Evolutionary conservation across 495 filamentous ascomycete species (phyloP).

Genomic region (Aspergillus coremiiformis): DNA sequence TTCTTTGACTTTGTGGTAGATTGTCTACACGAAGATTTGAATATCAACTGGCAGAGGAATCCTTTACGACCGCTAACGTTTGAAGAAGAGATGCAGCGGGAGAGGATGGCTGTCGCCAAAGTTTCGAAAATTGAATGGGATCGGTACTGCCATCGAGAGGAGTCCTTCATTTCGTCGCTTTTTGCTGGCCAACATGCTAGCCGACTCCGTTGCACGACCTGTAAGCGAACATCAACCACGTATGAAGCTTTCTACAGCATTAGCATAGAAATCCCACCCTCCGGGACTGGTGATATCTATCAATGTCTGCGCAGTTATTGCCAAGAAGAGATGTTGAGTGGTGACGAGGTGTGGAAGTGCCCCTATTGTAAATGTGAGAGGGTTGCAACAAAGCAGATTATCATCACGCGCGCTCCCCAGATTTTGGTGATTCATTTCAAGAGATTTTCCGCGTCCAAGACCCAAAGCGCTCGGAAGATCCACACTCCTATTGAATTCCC

Average conservation of each 20-base stretch:
- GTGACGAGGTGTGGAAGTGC: constrained; percentile 67
- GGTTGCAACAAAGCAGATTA: constrained; percentile 65
- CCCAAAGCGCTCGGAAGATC: constrained; percentile 54
- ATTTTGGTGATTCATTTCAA: constrained; percentile 72
- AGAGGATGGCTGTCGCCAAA: constrained; percentile 51
- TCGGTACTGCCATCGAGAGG: constrained; percentile 60
- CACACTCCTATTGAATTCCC: constrained; percentile 64
- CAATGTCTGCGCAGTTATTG: constrained; percentile 64
- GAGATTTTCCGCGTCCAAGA: constrained; percentile 56
- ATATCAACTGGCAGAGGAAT: constrained; percentile 53
- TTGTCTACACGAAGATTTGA: constrained; percentile 68
- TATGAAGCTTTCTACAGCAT: constrained; percentile 67
- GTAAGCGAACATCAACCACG: constrained; percentile 59
- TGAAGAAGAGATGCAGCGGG: constrained; percentile 55
- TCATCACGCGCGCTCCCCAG: constrained; percentile 63
- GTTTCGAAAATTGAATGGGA: constrained; percentile 62
- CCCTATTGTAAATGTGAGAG: constrained; percentile 60
- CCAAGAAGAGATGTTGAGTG: constrained; percentile 56
- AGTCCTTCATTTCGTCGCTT: constrained; percentile 57
- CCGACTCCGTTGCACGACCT: constrained; percentile 55
- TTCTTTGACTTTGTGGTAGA: constrained; percentile 69
- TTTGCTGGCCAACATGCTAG: constrained; percentile 67
- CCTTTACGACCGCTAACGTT: constrained; percentile 53
- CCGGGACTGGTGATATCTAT: constrained; percentile 46
- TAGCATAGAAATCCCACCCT: constrained; percentile 56